These are phyloP conservation scores for Aplosporella prunicola DNA, from an alignment of 2,329 filamentous ascomycete genomes.

Conservation along the genomic window DNA sequence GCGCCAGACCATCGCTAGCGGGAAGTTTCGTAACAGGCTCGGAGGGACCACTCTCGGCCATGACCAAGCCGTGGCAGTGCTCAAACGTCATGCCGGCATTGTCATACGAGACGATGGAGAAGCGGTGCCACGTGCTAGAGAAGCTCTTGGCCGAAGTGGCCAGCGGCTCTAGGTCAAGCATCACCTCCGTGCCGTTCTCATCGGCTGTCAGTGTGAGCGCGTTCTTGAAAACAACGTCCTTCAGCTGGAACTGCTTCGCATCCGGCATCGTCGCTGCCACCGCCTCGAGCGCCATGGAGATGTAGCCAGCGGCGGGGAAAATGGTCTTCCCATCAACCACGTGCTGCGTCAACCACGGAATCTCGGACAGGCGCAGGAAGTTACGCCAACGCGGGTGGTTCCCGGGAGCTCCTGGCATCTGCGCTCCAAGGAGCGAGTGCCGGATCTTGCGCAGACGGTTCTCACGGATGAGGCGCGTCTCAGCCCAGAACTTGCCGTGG, in stretches of 20 bases:
- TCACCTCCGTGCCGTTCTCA: background rate
- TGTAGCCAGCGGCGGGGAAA: conserved; percentile 37
- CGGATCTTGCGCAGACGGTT: conserved; percentile 3
- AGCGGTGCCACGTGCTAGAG: conserved; percentile 2
- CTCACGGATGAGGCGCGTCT: conserved; percentile 10
- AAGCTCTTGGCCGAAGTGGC: conserved; percentile 3
- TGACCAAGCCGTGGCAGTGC: conserved; percentile 6
- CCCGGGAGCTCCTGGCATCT: conserved; percentile 7
- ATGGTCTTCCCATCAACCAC: conserved; percentile 24
- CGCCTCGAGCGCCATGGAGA: conserved; percentile 30
- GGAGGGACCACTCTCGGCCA: background rate
- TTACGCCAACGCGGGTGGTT: conserved; percentile 17
- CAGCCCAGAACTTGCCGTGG: conserved; percentile 16
- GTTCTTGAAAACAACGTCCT: conserved; percentile 2
- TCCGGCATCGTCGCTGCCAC: conserved; percentile 20
- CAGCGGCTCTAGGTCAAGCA: conserved; percentile 4
- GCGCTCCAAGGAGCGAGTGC: conserved; percentile 16
- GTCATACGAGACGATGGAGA: conserved; percentile 1
- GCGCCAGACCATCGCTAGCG: background rate
- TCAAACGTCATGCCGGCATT: background rate
- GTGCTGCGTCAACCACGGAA: conserved; percentile 17
- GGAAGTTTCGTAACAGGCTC: background rate
- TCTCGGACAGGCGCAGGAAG: conserved; percentile 11
- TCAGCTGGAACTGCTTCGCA: conserved; percentile 5
- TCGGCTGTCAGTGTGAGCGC: conserved; percentile 1